Percentiles rank a stretch among this genome's conserved stretches.
Conservation (phyloP, 371 early-diverging fungal species). For the Dichotomocladium elegans region DNA sequence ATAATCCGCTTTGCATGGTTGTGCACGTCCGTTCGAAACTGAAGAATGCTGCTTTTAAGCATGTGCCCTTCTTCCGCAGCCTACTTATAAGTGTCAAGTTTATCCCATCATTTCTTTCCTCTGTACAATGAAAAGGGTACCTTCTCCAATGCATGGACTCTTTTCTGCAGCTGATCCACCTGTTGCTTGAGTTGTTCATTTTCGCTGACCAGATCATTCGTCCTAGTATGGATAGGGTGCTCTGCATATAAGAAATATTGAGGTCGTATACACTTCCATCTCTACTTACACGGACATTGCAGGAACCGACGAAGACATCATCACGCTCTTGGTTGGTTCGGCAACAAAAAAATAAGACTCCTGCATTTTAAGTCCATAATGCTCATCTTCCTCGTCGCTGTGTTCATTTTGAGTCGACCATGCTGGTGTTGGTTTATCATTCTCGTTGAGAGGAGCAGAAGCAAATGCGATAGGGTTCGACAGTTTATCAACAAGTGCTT, state of each 20-base stretch:
- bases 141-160: constrained; percentile 66
- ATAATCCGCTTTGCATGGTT: constrained; percentile 55
- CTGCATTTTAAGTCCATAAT: constrained; percentile 28
- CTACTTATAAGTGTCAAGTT: too few relatives aligned
- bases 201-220: constrained; percentile 63
- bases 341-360: constrained; percentile 62
- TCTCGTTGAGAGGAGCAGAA: constrained; percentile 60
- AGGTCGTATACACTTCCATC: too few relatives aligned
- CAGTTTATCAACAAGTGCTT: constrained; percentile 67
- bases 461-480: constrained; percentile 77
- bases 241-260: too few relatives aligned
- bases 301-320: too few relatives aligned
- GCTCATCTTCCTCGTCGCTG: neutral
- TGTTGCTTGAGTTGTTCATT: constrained; percentile 67
- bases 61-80: constrained; percentile 71
- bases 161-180: constrained; percentile 54
- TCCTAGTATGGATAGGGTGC: too few relatives aligned
- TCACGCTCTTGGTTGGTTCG: constrained; percentile 42
- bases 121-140: too few relatives aligned
- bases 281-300: too few relatives aligned
- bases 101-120: neutral
- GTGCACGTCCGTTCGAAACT: constrained; percentile 75
- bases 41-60: constrained; percentile 72
- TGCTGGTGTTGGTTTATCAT: constrained; percentile 34
- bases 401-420: neutral